Conservation (phyloP, 139 green algal species). For the Chlamydomonas sphaeroides region DNA sequence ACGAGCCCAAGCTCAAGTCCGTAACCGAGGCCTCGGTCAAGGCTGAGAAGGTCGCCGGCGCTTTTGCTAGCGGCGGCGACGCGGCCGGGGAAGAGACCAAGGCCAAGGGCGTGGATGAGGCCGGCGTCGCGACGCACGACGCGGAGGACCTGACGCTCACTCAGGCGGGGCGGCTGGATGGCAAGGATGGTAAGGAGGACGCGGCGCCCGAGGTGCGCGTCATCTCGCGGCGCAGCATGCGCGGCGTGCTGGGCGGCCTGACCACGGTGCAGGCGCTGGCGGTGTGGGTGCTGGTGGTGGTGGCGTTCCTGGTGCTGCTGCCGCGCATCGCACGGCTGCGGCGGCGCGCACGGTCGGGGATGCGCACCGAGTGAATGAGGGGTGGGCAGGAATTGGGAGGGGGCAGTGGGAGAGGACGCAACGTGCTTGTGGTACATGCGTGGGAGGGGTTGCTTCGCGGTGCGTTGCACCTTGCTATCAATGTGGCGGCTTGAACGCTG, state of each 20-base stretch:
- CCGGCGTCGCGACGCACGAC: not conserved
- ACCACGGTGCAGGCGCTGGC: constrained; percentile 34
- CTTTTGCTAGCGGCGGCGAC: no score
- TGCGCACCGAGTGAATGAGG: constrained; percentile 36
- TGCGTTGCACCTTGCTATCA: no score
- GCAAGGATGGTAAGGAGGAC: constrained; percentile 14
- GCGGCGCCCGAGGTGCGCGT: not conserved
- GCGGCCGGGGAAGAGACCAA: no score
- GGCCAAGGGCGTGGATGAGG: no score
- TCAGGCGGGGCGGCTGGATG: not conserved
- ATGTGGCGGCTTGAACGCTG: no score
- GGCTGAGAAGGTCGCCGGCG: not conserved
- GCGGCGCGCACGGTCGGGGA: constrained; percentile 38
- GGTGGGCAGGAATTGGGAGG: no score
- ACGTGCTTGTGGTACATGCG: no score
- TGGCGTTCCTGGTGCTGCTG: constrained; percentile 32
- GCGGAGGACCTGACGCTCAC: constrained; percentile 21
- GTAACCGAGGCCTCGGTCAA: no score
- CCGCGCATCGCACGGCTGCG: constrained; percentile 19
- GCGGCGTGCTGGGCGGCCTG: not conserved
- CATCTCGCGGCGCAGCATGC: not conserved
- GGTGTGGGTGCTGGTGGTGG: constrained; percentile 37
- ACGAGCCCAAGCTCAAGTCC: no score
- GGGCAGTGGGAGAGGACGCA: no score
- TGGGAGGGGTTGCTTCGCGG: no score